Evolutionary conservation across 768 basidiomycete species (phyloP), one percentile per base, ranked within the genome.

Genomic region (Russula sp.): DNA sequence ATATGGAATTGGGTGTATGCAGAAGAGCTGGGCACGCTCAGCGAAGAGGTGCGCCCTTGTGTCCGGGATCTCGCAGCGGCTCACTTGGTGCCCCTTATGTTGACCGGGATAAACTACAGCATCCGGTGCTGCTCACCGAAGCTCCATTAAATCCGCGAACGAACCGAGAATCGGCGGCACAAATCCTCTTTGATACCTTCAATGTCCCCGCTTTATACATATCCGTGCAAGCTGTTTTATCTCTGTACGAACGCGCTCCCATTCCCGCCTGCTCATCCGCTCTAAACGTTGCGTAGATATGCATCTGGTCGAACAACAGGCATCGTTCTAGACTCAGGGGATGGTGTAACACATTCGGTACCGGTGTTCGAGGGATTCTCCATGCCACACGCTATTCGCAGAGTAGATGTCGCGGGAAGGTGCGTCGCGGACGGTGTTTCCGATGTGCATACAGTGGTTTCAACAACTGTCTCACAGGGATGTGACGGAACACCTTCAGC

Each of bases 161-260:
- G 72, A 98, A 99, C 76, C 86, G 97, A 66, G 97, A 98, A 74
- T 83, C 94, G 48, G 94, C 95, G 14, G 96, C 97, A 9, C 95
- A 98, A 76, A 97, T 98, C 76, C 96, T 99, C 77, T 99, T 98
- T 74, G 97, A 99, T 73, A 98, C 97, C 13, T 99, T 98, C 84
- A 99, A 99, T 73, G 97, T 98, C 35, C 97, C 97, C 35, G 97
- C 97, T 5, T 77, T 99, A 61, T 98, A 93, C 77, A 94, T 89
- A 42, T 95, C 94, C 48, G 93, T 99, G 4, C 97, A 99, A 76
- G 97, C 97, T 22, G 96, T 99, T 20, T 78, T 99, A 55, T 94
- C 94, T 65, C 77, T 99, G 94, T 98, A 72, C 73, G 90, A 55
- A 13, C 62, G 16, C 32, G 20, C n/a, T 31, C 39, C 49, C 34